A percentile compares a stretch with the other conserved stretches of the same genome.
Evolutionary conservation across 1,139 yeast species (phyloP).

Genomic region (Hanseniaspora uvarum): DNA sequence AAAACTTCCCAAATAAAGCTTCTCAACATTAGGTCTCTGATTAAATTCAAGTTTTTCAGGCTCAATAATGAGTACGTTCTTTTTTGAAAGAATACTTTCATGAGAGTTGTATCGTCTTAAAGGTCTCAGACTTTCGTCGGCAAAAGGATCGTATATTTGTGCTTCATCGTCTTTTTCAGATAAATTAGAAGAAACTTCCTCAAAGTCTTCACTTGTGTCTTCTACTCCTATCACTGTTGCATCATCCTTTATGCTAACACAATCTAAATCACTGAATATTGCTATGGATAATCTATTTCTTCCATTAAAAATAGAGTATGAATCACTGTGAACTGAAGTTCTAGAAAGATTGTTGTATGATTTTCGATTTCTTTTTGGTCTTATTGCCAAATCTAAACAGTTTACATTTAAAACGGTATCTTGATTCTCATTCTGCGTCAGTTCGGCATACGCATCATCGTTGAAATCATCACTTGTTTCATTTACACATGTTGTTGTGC

Average conservation of each 20-base stretch:
- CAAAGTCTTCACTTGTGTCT: neutral
- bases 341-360: slow-evolving; percentile 16
- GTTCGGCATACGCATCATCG: slow-evolving; percentile 1
- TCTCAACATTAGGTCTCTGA: neutral
- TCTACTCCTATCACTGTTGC: slow-evolving; percentile 23
- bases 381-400: slow-evolving; percentile 18
- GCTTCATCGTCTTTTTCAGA: slow-evolving; percentile 16
- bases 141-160: neutral
- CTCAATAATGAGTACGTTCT: slow-evolving; percentile 11
- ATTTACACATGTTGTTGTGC: neutral
- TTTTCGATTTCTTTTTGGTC: slow-evolving; percentile 23
- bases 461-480: slow-evolving; percentile 1
- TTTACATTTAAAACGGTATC: slow-evolving; percentile 23
- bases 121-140: slow-evolving; percentile 21
- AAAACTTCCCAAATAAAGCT: slow-evolving; percentile 13
- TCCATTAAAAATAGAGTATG: slow-evolving; percentile 24
- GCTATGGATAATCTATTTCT: slow-evolving; percentile 29
- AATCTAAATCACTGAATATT: slow-evolving; percentile 25
- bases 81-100: slow-evolving; percentile 32
- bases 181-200: neutral
- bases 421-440: slow-evolving; percentile 20
- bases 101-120: slow-evolving; percentile 33
- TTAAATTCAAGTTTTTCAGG: neutral
- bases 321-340: slow-evolving; percentile 19
- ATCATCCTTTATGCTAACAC: slow-evolving; percentile 25